Evolutionary conservation across 2,329 filamentous ascomycete species (phyloP), one percentile per base, ranked within the genome.

Genomic region (Orbilia blumenaviensis): DNA sequence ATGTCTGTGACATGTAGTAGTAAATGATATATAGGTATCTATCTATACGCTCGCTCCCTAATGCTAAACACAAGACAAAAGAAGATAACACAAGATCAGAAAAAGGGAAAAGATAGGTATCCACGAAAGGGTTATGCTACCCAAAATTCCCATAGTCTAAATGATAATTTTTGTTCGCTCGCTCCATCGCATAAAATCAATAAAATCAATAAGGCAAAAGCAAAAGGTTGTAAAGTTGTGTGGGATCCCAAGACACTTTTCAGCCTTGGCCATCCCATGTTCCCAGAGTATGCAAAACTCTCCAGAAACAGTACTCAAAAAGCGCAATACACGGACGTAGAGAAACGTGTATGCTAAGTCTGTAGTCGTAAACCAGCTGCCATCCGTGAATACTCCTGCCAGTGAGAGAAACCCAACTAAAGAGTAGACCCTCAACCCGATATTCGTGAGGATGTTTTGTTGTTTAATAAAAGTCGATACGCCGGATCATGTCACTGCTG

Each of bases 381-480:
- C 58, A 60, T 48, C 42, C 41, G 18, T 48, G 1, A 16, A 34
- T 36, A 46, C 18, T 29, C 18, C 16, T 18, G 12, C 42, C 23
- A 29, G 9, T 6, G 18, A 25, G 42, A 16, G n/a, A n/a, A n/a
- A 21, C 8, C 21, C 21, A 14, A 25, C 32, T 14, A 48, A 2
- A 23, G 2, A 46, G 32, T 9, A 8, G 8, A 2, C 6, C 32
- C 7, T 23, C 27, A 27, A 25, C 34, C 21, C 7, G 16, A 25
- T 62, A 9, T 7, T 50, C 12, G n/a, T 9, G 1, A n/a, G 23
- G 10, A 9, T n/a, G 6, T 41, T 41, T 46, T 48, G 10, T 1
- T 9, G n/a, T n/a, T 41, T 66, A 76, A n/a, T 64, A 76, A 23
- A 69, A 76, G 32, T 64, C 58, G 27, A 76, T 34, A 10, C 72